These are phyloP conservation scores for Penicillium sp. DNA, from an alignment of 2,329 filamentous ascomycete genomes.

Conservation along the genomic window DNA sequence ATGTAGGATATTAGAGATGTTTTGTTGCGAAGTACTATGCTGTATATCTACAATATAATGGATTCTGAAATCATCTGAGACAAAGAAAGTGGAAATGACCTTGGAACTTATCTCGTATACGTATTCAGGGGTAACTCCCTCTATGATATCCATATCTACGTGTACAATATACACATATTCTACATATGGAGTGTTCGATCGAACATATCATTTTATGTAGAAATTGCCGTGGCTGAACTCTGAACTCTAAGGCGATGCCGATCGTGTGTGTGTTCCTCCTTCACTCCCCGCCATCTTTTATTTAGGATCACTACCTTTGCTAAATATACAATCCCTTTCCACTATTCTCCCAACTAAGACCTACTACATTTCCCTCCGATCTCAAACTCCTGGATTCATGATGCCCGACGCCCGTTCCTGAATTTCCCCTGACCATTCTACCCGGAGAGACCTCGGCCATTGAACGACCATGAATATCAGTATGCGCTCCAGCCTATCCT, in stretches of 20 bases:
- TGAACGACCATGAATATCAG: conserved; percentile 29
- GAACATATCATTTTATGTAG: neutral
- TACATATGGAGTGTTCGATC: neutral
- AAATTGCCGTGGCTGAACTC: conserved; percentile 13
- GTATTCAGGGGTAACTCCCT: neutral
- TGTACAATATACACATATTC: neutral
- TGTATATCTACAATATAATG: neutral
- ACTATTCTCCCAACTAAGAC: neutral
- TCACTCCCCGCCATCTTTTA: conserved; percentile 19
- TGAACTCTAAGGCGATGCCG: conserved; percentile 1
- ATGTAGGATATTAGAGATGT: no score
- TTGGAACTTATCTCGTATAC: neutral
- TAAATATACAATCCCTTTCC: neutral
- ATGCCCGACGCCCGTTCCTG: conserved; percentile 16
- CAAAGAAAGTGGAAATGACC: neutral
- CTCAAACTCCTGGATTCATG: neutral
- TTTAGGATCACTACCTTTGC: neutral
- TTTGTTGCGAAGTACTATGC: no score
- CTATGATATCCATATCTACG: neutral
- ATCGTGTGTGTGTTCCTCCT: conserved; percentile 7
- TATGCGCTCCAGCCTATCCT: conserved; percentile 34
- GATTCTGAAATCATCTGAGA: neutral
- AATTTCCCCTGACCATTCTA: conserved; percentile 9
- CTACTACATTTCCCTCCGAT: conserved; percentile 2
- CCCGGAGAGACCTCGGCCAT: neutral